Base-by-base conservation (phyloP, 139 green algal species). In the Tetratostichococcus sp. region DNA sequence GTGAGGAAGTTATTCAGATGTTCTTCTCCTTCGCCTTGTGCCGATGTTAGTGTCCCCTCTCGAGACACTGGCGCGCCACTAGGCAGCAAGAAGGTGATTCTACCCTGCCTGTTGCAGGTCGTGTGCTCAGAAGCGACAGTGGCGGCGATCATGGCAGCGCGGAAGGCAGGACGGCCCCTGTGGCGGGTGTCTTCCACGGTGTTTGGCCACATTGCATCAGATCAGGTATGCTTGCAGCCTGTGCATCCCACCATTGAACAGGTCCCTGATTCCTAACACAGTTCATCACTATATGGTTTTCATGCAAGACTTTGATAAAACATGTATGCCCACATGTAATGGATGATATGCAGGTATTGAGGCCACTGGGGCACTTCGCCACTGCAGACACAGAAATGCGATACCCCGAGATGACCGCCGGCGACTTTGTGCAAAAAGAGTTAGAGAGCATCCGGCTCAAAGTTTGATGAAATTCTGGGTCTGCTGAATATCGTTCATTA, bases 121-220 rank as follows among this genome's bases (percentile, higher is more conserved):
- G 75, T 97, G 30, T 89, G 90, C 43, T 89, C 81, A 0, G 73
- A 90, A 6, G 84, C 77, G 19, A 97, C 92, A 26, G 57, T 86
- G 67, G 73, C 74, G 16, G 94, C 92, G 1, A 71, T 88, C 26
- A 75, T 83, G 8, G 50, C n/a, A 2, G 91, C 91, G 4, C 31
- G 71, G 21, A 67, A 68, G 4, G 82, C 82, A 8, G 90, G 93
- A 0, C 77, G 85, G 28, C 82, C 82, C 66, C 77, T 82, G 0
- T 98, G 94, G 94, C 82, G 94, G 2, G 89, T 98, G 0, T 94
- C 85, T 43, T 92, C 82, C 58, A 98, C 94, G 0, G 85, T 98
- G 34, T 97, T 97, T 77, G 79, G 65, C 0, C 93, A 97, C 43
- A 73, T 95, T 21, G 84, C 85, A 0, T 88, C 79, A 1, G 88